Base-by-base conservation (phyloP, 805 yeast species). In the Wickerhamomyces silvicola region DNA sequence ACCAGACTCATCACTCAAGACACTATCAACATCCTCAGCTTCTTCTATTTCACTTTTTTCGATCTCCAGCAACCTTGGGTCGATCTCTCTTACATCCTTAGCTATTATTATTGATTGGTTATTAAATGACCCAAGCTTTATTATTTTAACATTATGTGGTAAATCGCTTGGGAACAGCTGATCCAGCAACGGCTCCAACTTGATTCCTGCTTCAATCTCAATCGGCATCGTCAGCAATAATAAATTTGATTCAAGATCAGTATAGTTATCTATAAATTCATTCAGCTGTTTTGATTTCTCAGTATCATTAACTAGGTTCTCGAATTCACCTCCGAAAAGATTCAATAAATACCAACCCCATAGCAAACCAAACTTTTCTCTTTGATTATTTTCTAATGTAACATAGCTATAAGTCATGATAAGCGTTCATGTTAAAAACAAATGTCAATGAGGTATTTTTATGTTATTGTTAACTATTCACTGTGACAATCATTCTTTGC, bases 271-370 rank as follows among this genome's bases (percentile, higher is more conserved):
- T 5, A 60, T 38, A 27, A 56, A 56, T 19, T 54, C 42, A 31
- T 47, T 47, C 28, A 60, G 35, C n/a, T 51, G 42, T 3, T 52
- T 40, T 11, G 38, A 46, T 30, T 52, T 57, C 13, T 47, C 24
- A 24, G 41, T 34, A 31, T 59, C 54, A 9, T 44, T 40, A 2
- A 50, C 50, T 7, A 60, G 39, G 35, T 57, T 55, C 33, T 60
- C 65, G 36, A 60, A 60, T 19, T 50, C 46, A 1, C 65, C 66
- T 10, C 50, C 46, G 30, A 60, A 41, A 7, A 60, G 41, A 28
- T 56, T 56, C n/a, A 48, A 31, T 19, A 60, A 30, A 37, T 57
- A 60, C 66, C 66, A 60, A 13, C 59, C 48, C 59, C 62, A 57
- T 13, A 59, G 39, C 10, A 56, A 60, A 31, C 58, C 53, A 18